Evolutionary conservation across 2,329 filamentous ascomycete species (phyloP), one percentile per base, ranked within the genome.

Genomic region (Cladosporium sp.): DNA sequence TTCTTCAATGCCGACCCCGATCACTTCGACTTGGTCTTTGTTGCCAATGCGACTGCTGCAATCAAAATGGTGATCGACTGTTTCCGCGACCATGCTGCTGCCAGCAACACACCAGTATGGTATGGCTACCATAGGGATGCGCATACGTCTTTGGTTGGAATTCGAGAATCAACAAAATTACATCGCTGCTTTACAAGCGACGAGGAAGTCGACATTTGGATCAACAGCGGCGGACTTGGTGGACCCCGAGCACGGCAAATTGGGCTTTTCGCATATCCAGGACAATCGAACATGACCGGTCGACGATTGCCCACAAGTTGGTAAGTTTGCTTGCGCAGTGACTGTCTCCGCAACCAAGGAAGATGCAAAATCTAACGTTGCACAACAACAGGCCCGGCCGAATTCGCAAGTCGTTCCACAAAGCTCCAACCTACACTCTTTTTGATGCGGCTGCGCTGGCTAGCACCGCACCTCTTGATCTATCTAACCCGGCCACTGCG

Each of bases 371-470:
- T 57, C 60, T 61, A 41, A 61, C 46, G 48, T 59, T 43, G 50
- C 54, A 45, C 51, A 38, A 19, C 27, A 15, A 38, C 12, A 64
- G 62, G 59, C 57, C 61, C 49, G 61, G 61, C 22, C 59, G 61
- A 4, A 66, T 67, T 39, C 62, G 63, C 45, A 62, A 62, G 43
- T 59, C 59, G 45, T 60, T 62, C 47, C 58, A 66, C 57, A 65
- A 64, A 43, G 63, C 63, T 18, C 56, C 59, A 16, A 59, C 59
- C 29, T 71, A 82, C 60, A 80, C 75, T 8, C 73, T 83, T 19
- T 67, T 80, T 18, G 84, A 87, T 57, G 81, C 80, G 2, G 82
- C 83, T 2, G 82, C 83, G 9, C 71, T 83, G 30, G 78, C 80
- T n/a, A 82, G 81, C 59, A 85, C 82, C 3, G 76, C 72, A 36